phyloP scores from a whole-genome alignment of 805 yeast species.

The Debaryomyces tyrocola region DNA sequence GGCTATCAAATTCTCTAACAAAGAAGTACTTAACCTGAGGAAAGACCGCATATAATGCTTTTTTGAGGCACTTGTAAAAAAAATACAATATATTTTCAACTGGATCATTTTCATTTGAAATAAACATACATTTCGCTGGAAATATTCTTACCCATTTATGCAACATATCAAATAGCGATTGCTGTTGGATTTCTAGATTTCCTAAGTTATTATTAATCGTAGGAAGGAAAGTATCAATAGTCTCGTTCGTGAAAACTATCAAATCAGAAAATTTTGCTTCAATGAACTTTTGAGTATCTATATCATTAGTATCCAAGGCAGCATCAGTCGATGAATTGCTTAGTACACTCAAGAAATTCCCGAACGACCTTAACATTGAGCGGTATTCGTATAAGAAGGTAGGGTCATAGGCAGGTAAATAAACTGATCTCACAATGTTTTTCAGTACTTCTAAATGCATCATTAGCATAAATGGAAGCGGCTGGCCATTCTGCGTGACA shows the following conservation, averaged over 20 bases:
- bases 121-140: constrained; percentile 29
- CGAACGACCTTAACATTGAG: constrained; percentile 23
- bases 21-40: constrained; percentile 44
- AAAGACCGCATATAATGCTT: constrained; percentile 31
- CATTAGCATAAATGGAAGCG: constrained; percentile 22
- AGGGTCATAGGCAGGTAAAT: constrained; percentile 37
- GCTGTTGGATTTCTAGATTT: constrained; percentile 31
- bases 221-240: constrained; percentile 29
- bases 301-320: constrained; percentile 2
- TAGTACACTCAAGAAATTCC: constrained; percentile 9
- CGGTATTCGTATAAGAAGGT: constrained; percentile 29
- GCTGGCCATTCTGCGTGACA: constrained; percentile 10
- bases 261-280: constrained; percentile 23
- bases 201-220: constrained; percentile 18
- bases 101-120: constrained; percentile 24
- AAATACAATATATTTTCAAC: constrained; percentile 32
- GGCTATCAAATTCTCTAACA: constrained; percentile 40
- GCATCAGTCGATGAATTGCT: not conserved
- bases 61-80: constrained; percentile 32
- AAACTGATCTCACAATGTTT: constrained; percentile 33
- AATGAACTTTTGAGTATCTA: constrained; percentile 14
- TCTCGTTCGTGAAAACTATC: constrained; percentile 19
- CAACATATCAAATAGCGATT: constrained; percentile 32
- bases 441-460: constrained; percentile 34
- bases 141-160: constrained; percentile 34